Conservation (phyloP, 2,329 filamentous ascomycete genomes). For the Sarocladium oryzae region DNA sequence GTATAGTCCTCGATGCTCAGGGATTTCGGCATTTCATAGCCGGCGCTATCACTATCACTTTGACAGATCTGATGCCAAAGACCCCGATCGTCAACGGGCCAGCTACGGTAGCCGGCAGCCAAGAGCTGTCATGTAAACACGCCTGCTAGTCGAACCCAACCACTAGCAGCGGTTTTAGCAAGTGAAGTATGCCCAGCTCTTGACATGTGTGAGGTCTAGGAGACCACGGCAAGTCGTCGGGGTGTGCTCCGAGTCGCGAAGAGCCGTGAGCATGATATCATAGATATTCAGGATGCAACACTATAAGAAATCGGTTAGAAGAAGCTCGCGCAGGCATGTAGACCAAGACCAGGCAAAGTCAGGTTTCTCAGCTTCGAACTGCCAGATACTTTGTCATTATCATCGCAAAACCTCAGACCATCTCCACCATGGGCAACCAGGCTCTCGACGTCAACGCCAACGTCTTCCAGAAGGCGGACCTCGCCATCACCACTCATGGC, state of each 20-base stretch:
- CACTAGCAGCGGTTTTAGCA: background rate
- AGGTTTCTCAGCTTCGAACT: no score
- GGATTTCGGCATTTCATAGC: slow-evolving; percentile 3
- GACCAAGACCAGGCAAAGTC: no score
- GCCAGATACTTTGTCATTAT: no score
- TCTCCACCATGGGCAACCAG: slow-evolving; percentile 28
- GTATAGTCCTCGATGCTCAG: background rate
- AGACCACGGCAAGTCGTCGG: background rate
- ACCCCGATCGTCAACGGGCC: background rate
- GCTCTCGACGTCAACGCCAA: slow-evolving; percentile 39
- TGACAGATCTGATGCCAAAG: background rate
- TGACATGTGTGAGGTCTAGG: background rate
- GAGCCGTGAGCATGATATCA: background rate
- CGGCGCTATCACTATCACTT: background rate
- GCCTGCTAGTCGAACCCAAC: background rate
- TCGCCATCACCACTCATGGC: slow-evolving; percentile 51
- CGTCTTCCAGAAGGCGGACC: slow-evolving; percentile 44
- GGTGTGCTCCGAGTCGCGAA: background rate
- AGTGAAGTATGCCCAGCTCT: no score
- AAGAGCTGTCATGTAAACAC: slow-evolving; percentile 4
- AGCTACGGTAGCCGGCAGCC: background rate
- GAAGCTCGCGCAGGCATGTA: no score
- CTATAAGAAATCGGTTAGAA: background rate
- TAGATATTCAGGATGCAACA: background rate
- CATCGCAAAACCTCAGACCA: background rate